These are phyloP conservation scores for Wickerhamomyces sp. DNA, from an alignment of 1,139 yeast genomes.

Conservation along the genomic window DNA sequence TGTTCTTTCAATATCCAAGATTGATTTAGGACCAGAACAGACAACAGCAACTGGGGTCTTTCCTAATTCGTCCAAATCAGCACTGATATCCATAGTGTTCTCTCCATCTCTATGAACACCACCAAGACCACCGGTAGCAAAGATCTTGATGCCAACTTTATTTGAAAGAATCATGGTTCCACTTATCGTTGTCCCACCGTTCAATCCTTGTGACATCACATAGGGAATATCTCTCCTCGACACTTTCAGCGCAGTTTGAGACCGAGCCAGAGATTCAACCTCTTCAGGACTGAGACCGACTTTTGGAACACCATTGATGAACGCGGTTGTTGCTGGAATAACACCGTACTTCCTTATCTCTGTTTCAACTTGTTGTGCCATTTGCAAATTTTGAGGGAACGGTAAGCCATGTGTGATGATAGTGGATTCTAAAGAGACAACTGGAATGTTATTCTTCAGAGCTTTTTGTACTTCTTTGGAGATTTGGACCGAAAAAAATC, in stretches of 20 bases:
- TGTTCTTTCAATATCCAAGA: slow-evolving; percentile 73
- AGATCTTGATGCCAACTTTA: slow-evolving; percentile 72
- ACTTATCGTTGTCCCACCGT: slow-evolving; percentile 90
- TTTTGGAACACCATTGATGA: slow-evolving; percentile 62
- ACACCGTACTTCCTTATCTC: slow-evolving; percentile 60
- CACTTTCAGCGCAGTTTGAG: slow-evolving; percentile 48
- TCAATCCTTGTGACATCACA: slow-evolving; percentile 54
- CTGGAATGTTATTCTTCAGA: slow-evolving; percentile 47
- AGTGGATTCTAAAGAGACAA: slow-evolving; percentile 80
- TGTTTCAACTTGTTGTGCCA: slow-evolving; percentile 68
- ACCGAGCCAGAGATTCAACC: slow-evolving; percentile 40
- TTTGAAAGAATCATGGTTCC: slow-evolving; percentile 82
- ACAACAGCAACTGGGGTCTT: slow-evolving; percentile 83
- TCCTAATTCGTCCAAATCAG: slow-evolving; percentile 82
- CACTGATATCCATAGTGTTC: slow-evolving; percentile 72
- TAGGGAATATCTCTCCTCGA: slow-evolving; percentile 80
- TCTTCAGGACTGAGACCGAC: slow-evolving; percentile 57
- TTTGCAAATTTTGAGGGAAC: slow-evolving; percentile 64
- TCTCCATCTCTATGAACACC: slow-evolving; percentile 87
- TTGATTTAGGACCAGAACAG: slow-evolving; percentile 88
- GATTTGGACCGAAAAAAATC: slow-evolving; percentile 26
- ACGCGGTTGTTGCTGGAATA: slow-evolving; percentile 83
- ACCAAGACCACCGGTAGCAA: slow-evolving; percentile 93
- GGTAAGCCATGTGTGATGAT: slow-evolving; percentile 91
- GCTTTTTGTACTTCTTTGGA: slow-evolving; percentile 64